Evolutionary conservation across 2,329 filamentous ascomycete genomes (phyloP).

Genomic region (Shiraia bambusicola): DNA sequence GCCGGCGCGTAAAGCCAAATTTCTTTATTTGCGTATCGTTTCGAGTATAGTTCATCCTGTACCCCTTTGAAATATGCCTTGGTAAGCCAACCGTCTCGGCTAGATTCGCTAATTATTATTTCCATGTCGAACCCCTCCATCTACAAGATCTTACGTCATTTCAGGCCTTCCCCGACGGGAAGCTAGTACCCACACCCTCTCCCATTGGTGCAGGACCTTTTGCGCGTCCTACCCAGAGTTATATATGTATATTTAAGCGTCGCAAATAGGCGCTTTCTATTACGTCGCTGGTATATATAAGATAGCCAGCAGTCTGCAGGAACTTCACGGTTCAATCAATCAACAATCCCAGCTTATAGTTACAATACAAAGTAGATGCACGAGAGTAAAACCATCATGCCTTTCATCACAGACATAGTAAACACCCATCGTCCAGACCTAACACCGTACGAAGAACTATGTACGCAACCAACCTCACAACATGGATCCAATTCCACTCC

Average conservation of each 20-base stretch:
- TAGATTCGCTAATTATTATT: too few species aligned
- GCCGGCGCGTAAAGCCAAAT: too few species aligned
- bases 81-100: too few species aligned
- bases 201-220: conserved; percentile 6
- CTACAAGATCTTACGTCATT: conserved; percentile 17
- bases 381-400: conserved; percentile 17
- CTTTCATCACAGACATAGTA: conserved; percentile 32
- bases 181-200: conserved; percentile 5
- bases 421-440: conserved; percentile 27
- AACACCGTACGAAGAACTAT: conserved; percentile 36
- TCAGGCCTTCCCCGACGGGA: conserved; percentile 22
- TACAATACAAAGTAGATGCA: neutral
- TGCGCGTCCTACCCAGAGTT: neutral
- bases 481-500: neutral
- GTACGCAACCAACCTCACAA: conserved; percentile 16
- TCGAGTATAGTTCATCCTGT: too few species aligned
- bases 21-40: too few species aligned
- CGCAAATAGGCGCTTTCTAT: too few species aligned
- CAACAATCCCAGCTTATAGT: too few species aligned
- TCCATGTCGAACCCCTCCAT: conserved; percentile 5
- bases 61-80: too few species aligned
- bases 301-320: neutral
- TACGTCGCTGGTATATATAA: too few species aligned
- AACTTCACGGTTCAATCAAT: too few species aligned
- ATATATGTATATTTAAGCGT: neutral